Conservation (phyloP, 2,329 filamentous ascomycete genomes). For the Ampelomyces quisqualis region DNA sequence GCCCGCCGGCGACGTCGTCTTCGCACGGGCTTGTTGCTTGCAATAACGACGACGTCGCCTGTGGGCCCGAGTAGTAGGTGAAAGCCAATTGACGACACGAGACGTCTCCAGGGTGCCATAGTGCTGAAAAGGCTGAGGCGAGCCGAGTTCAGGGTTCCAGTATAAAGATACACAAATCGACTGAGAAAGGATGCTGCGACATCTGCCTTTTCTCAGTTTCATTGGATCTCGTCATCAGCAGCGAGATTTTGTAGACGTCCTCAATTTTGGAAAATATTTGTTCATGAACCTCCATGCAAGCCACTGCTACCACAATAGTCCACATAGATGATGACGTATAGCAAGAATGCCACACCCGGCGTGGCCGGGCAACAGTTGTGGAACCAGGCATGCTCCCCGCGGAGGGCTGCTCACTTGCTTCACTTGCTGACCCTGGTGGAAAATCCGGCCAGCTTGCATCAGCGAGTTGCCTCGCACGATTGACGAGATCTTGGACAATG, state of each 20-base stretch:
- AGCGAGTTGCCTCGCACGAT: not conserved
- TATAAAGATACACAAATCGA: not conserved
- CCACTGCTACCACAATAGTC: too few relatives aligned
- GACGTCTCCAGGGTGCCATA: slow-evolving; percentile 4
- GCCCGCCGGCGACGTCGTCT: too few relatives aligned
- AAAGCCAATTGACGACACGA: slow-evolving; percentile 24
- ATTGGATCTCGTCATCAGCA: not conserved
- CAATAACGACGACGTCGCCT: too few relatives aligned
- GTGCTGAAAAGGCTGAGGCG: slow-evolving; percentile 10
- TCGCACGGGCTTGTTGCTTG: too few relatives aligned
- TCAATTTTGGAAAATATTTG: not conserved
- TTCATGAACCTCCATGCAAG: too few relatives aligned
- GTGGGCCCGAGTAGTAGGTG: too few relatives aligned
- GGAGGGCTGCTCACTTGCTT: not conserved
- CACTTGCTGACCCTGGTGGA: slow-evolving; percentile 1
- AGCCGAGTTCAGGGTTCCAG: slow-evolving; percentile 3
- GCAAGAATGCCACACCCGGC: not conserved
- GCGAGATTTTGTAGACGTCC: not conserved
- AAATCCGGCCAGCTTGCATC: not conserved
- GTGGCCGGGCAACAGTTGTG: slow-evolving; percentile 2
- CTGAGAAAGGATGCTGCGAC: not conserved
- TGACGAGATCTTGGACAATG: too few relatives aligned
- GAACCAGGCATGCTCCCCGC: not conserved
- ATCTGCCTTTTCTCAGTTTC: not conserved
- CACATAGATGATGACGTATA: slow-evolving; percentile 8